Evolutionary conservation across 2,329 filamentous ascomycete genomes (phyloP).

Genomic region (Sporothrix protearum): DNA sequence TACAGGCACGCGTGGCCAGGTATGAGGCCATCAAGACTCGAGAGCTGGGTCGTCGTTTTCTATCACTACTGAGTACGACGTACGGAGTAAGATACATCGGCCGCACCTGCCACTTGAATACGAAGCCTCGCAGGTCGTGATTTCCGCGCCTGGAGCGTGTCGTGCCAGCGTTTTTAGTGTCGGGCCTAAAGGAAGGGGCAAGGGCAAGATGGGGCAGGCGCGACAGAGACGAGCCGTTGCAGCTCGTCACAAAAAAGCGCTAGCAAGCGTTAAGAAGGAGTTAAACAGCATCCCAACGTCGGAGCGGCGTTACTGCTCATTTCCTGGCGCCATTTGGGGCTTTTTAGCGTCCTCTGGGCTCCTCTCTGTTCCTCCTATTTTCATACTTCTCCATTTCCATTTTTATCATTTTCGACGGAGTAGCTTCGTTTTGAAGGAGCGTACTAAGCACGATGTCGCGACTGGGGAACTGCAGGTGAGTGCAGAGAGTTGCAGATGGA

Average conservation of each 20-base stretch:
- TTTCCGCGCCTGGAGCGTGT: neutral
- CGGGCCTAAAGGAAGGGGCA: slow-evolving; percentile 1
- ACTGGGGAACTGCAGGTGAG: neutral
- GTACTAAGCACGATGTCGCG: neutral
- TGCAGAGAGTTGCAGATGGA: neutral
- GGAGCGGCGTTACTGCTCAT: slow-evolving; percentile 8
- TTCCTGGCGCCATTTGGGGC: slow-evolving; percentile 15
- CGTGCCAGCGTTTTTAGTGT: neutral
- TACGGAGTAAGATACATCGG: too few relatives aligned
- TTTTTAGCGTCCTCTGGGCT: neutral
- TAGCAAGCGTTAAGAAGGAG: neutral
- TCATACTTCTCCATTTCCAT: slow-evolving; percentile 1
- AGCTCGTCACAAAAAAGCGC: neutral
- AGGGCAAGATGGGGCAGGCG: neutral
- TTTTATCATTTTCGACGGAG: slow-evolving; percentile 12
- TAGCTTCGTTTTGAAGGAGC: neutral
- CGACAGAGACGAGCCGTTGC: neutral
- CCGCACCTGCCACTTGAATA: neutral
- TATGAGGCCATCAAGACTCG: neutral
- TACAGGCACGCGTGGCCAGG: slow-evolving; percentile 5
- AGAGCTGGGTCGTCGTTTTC: slow-evolving; percentile 14
- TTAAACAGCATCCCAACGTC: neutral
- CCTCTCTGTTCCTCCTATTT: neutral
- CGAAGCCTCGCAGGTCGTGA: slow-evolving; percentile 10
- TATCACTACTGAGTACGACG: too few relatives aligned